Evolutionary conservation across 2,329 filamentous ascomycete genomes (phyloP).

Genomic region (Fusarium multiceps): DNA sequence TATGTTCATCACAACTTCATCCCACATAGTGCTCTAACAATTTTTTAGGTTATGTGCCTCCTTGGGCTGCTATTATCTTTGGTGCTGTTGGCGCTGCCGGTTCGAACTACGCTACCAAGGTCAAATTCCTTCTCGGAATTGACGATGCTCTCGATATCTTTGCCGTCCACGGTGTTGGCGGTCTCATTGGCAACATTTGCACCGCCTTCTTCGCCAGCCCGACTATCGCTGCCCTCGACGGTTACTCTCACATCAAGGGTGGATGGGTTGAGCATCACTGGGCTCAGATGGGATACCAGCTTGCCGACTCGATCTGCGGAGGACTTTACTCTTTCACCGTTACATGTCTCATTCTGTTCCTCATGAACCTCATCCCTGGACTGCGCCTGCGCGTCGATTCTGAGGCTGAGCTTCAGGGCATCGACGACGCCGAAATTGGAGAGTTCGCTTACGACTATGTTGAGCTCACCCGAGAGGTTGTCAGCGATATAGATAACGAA

Average conservation of each 20-base stretch:
- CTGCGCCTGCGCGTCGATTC: constrained; percentile 78
- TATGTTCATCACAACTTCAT: constrained; percentile 38
- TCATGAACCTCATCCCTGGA: constrained; percentile 82
- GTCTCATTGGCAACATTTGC: constrained; percentile 80
- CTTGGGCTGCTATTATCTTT: constrained; percentile 85
- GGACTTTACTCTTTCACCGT: constrained; percentile 81
- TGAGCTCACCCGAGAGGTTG: constrained; percentile 74
- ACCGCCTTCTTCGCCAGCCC: constrained; percentile 87
- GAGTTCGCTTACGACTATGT: constrained; percentile 98
- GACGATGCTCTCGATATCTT: constrained; percentile 93
- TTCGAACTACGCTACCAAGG: constrained; percentile 91
- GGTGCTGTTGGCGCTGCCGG: constrained; percentile 79
- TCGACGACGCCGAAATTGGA: constrained; percentile 90
- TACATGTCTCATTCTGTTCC: constrained; percentile 81
- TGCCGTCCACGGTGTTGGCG: constrained; percentile 82
- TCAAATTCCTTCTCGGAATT: constrained; percentile 84
- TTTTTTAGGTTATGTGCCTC: constrained; percentile 73
- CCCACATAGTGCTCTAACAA: constrained; percentile 20
- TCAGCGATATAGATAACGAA: constrained; percentile 61
- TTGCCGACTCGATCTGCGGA: constrained; percentile 82
- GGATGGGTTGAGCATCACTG: constrained; percentile 89
- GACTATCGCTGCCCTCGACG: constrained; percentile 85
- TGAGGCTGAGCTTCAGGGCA: constrained; percentile 84
- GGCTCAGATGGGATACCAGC: constrained; percentile 84
- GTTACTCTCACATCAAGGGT: constrained; percentile 72